Percentiles rank a stretch among this genome's conserved stretches.
These are phyloP conservation scores for Aspergillus luchuensis DNA, from an alignment of 2,329 filamentous ascomycete species.

Conservation along the genomic window DNA sequence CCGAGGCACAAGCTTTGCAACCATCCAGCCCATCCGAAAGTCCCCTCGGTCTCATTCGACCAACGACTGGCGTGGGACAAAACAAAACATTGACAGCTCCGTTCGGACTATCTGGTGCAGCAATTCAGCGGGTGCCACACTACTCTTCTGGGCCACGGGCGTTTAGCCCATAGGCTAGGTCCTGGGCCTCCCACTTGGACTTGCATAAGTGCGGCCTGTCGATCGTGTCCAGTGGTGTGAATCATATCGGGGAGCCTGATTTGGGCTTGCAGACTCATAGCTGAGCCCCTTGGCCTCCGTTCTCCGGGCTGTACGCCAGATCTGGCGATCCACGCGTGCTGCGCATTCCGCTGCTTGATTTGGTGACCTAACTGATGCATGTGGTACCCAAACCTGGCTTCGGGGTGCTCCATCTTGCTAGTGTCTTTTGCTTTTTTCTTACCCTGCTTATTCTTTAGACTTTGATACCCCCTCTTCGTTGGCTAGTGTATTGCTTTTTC, in stretches of 20 bases:
- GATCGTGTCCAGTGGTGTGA: conserved; percentile 28
- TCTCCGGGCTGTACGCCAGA: conserved; percentile 18
- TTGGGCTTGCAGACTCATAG: conserved; percentile 19
- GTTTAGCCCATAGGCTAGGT: conserved; percentile 28
- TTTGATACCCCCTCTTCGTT: conserved; percentile 21
- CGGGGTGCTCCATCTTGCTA: conserved; percentile 3
- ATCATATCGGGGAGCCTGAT: conserved; percentile 11
- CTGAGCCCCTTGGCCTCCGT: conserved; percentile 12
- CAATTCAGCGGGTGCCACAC: conserved; percentile 17
- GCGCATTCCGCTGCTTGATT: conserved; percentile 13
- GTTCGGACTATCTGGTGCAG: conserved; percentile 15
- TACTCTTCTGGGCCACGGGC: conserved; percentile 27
- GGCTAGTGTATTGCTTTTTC: conserved; percentile 25
- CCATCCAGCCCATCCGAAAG: conserved; percentile 12
- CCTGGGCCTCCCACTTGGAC: conserved; percentile 29
- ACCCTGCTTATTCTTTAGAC: conserved; percentile 11
- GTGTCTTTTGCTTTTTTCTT: conserved; percentile 4
- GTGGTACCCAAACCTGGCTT: conserved; percentile 16
- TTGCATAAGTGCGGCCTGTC: conserved; percentile 38
- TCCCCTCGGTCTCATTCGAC: conserved; percentile 6
- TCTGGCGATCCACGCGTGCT: conserved; percentile 20
- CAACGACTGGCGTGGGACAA: conserved; percentile 12
- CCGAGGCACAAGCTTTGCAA: conserved; percentile 13
- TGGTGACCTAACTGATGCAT: conserved; percentile 18
- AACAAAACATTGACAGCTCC: conserved; percentile 5